Base-by-base conservation (phyloP, 441 rosid genomes). In the Populus hybrid region DNA sequence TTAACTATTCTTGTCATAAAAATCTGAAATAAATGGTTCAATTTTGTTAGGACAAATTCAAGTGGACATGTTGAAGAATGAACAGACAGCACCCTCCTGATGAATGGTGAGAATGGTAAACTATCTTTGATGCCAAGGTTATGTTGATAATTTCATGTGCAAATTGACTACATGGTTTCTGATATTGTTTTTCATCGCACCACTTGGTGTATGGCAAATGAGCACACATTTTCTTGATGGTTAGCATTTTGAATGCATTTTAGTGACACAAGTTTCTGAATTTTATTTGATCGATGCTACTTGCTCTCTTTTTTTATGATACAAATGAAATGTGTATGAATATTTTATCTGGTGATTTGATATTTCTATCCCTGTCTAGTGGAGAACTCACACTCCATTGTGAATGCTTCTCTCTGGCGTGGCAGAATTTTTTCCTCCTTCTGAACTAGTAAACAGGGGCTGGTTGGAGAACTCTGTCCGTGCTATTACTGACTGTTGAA, bases 1-100 rank as follows among this genome's bases (percentile, higher is more conserved):
- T 72, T 21, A 6, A 23, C 26, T 76, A 66, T 65, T 73, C 76
- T 81, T 40, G 21, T 1, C 29, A 23, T 26, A 29, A 69, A 77
- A 73, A 45, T 72, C 28, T 53, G 56, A 81, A 76, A 33, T 36
- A 16, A 24, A 50, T 67, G 11, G 29, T 64, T 68, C 10, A 75
- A 68, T 74, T 77, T 78, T 84, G 29, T 77, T 59, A 87, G 90
- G 88, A 38, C 90, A 82, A 82, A 77, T 64, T 81, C 83, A 80
- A 66, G 74, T 33, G 38, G 78, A 83, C 9, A 73, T 72, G 69
- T 67, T 76, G 65, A 85, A 84, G 83, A 81, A 70, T 74, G 84
- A 85, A 76, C 74, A 69, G 81, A 61, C 63, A 76, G 75, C 35
- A 64, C 79, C 77, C 72, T 74, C 50, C 74, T 56, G 33, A 33